phyloP scores from a whole-genome alignment of 73 alveolate species.

The Paramecium biaurelia region DNA sequence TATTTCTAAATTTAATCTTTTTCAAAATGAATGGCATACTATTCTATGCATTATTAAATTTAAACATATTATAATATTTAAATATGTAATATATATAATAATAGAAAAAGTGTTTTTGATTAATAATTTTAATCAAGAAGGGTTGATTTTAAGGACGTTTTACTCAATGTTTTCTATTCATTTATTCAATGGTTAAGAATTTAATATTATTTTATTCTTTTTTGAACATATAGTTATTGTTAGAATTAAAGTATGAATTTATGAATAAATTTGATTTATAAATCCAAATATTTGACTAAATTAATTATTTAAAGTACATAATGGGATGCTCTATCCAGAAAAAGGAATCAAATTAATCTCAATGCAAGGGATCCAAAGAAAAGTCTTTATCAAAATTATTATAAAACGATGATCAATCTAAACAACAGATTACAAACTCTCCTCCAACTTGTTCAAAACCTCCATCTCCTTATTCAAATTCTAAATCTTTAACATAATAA shows the following conservation, averaged over 20 bases:
- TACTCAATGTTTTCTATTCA: no score
- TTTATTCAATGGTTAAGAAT: no score
- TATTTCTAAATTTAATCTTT: no score
- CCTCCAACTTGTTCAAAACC: not conserved
- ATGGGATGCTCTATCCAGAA: constrained; percentile 1
- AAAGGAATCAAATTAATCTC: not conserved
- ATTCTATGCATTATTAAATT: no score
- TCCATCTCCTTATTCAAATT: not conserved
- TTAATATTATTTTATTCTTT: no score
- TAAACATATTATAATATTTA: no score
- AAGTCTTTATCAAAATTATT: not conserved
- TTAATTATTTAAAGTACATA: not conserved
- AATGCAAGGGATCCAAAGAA: not conserved
- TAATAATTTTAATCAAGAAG: no score
- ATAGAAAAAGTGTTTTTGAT: no score
- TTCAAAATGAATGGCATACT: no score
- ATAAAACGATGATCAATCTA: not conserved
- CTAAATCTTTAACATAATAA: not conserved
- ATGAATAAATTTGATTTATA: not conserved
- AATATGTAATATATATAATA: no score
- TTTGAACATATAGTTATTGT: no score
- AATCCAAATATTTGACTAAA: not conserved
- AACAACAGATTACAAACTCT: not conserved
- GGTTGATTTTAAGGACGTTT: no score
- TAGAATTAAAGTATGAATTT: not conserved